Base-by-base conservation (phyloP, 2,329 filamentous ascomycete species). In the Colletotrichum sp. region DNA sequence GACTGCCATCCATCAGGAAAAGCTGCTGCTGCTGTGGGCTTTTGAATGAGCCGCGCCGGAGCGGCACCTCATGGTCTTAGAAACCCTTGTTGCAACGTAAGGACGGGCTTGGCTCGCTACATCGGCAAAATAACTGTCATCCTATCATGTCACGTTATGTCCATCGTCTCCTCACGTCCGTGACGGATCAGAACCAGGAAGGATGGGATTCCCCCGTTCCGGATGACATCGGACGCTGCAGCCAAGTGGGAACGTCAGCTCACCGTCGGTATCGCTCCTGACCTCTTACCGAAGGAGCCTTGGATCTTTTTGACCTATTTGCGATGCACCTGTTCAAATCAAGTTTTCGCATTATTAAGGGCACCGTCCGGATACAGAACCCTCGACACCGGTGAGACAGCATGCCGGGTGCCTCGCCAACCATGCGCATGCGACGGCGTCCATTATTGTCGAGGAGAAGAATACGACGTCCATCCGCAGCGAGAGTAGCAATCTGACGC, bases 181-280 rank as follows among this genome's bases (percentile, higher is more conserved):
- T 59, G 24, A 55, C 52, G 62, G 36, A 75, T 49, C 52, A 32
- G 36, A 72, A 64, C 68, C 52, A 60, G n/a, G 34, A 67, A 60
- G 60, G 52, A 66, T 39, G 28, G 60, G 44, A 44, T 71, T 28
- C 32, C 60, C 60, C 30, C 18, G 62, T 67, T 52, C 52, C 32
- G 59, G 34, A 65, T 59, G 66, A 63, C 59, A 63, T 65, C 49
- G 44, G 66, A 74, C n/a, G 65, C 72, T 66, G 72, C 72, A 70
- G 57, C 39, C 66, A 64, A 70, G 71, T 68, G 49, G 63, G 34
- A 62, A 72, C 65, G 30, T 62, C 63, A 60, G 70, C 63, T 68
- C 32, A 36, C 30, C 32, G 30, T 49, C 34, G 59, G 30, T 36
- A 24, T 36, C 52, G 67, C 26, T 59, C n/a, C 39, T 39, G 30